Evolutionary conservation across 2,329 filamentous ascomycete species (phyloP).

Genomic region (Fusarium coffeatum): DNA sequence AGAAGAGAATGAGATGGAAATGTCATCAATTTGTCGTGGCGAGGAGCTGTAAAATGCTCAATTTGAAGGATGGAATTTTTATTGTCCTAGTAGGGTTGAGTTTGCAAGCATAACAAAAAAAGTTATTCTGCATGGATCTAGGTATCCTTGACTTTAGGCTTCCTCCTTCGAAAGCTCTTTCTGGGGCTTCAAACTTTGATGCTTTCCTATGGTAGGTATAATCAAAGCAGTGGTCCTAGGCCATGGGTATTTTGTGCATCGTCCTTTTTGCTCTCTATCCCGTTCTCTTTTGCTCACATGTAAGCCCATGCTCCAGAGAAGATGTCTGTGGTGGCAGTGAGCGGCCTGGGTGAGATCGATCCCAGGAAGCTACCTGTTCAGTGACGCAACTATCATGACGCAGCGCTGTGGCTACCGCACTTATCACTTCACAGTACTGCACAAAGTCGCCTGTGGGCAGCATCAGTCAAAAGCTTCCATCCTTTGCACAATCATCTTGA

Average conservation of each 20-base stretch:
- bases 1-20: constrained; percentile 8
- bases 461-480: neutral
- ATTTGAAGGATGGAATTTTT: neutral
- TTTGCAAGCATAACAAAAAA: neutral
- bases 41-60: constrained; percentile 2
- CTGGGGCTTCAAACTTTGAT: neutral
- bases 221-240: neutral
- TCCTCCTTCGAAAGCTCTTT: neutral
- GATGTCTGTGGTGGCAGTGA: constrained; percentile 6
- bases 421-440: neutral
- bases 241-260: neutral
- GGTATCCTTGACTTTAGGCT: neutral
- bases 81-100: neutral
- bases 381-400: constrained; percentile 39
- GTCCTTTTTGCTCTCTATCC: neutral
- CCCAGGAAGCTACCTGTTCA: constrained; percentile 16
- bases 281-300: neutral
- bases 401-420: constrained; percentile 19
- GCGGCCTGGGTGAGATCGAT: constrained; percentile 22
- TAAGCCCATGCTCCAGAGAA: neutral
- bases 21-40: constrained; percentile 29
- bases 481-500: neutral
- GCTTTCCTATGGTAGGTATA: neutral
- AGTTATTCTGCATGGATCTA: neutral
- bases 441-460: neutral